phyloP scores from a whole-genome alignment of 768 basidiomycete species.

The Dacryopinax spathularia region DNA sequence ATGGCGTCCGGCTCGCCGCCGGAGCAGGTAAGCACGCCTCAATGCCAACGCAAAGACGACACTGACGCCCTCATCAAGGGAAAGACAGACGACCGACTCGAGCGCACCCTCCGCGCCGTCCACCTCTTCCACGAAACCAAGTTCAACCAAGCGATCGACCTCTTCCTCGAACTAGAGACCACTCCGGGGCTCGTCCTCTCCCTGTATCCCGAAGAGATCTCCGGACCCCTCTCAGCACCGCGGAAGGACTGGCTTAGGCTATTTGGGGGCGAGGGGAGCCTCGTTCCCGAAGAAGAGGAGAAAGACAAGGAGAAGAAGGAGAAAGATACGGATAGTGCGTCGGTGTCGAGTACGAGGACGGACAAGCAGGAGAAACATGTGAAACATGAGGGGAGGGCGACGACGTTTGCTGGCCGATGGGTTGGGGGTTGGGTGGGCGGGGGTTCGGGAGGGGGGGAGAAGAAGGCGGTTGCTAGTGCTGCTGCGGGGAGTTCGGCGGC shows the following conservation, averaged over 20 bases:
- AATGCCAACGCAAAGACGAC: neutral
- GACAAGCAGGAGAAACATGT: slow-evolving; percentile 11
- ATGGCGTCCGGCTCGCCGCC: slow-evolving; percentile 10
- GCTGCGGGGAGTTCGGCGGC: too few relatives aligned
- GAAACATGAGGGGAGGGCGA: slow-evolving; percentile 10
- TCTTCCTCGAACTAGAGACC: slow-evolving; percentile 73
- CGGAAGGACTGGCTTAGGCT: slow-evolving; percentile 62
- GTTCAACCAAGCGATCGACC: slow-evolving; percentile 69
- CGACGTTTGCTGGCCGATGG: neutral
- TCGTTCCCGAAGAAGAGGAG: slow-evolving; percentile 20
- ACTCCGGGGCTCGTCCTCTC: slow-evolving; percentile 91
- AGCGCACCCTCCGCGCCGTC: slow-evolving; percentile 64
- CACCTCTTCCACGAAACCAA: slow-evolving; percentile 53
- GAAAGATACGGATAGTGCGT: slow-evolving; percentile 16
- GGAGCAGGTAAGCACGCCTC: neutral
- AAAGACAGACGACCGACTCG: slow-evolving; percentile 44
- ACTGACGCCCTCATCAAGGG: slow-evolving; percentile 28
- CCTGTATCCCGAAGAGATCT: slow-evolving; percentile 66
- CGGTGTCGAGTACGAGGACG: neutral
- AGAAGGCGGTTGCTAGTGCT: too few relatives aligned
- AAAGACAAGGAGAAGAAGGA: slow-evolving; percentile 18
- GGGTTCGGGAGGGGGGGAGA: too few relatives aligned
- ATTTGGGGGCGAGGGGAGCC: slow-evolving; percentile 51
- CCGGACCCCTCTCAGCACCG: slow-evolving; percentile 61
- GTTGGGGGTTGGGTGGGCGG: too few relatives aligned